These are phyloP conservation scores for Globisporangium cederbergense DNA, from an alignment of 352 stramenopile genomes.

Conservation along the genomic window DNA sequence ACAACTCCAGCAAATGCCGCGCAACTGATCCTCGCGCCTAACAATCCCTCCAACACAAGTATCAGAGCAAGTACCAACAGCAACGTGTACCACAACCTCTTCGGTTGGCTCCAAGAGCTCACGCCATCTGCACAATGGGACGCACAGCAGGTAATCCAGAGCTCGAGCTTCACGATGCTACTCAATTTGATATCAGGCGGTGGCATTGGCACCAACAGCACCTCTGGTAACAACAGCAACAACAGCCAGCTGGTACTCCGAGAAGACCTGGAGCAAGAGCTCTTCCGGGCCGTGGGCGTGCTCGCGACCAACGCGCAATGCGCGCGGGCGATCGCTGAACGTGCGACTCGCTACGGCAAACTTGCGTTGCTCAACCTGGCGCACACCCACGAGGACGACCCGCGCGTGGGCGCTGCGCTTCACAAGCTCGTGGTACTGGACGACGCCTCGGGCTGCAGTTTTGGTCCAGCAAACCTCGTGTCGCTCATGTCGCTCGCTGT, in stretches of 20 bases:
- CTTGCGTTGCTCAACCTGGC: slow-evolving; percentile 65
- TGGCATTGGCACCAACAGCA: slow-evolving; percentile 17
- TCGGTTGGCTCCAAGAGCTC: slow-evolving; percentile 46
- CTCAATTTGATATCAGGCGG: slow-evolving; percentile 45
- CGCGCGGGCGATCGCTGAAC: slow-evolving; percentile 50
- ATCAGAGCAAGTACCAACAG: background rate
- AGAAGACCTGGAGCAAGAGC: slow-evolving; percentile 41
- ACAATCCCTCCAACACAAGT: background rate
- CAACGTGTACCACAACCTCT: slow-evolving; percentile 39
- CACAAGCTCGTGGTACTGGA: slow-evolving; percentile 45
- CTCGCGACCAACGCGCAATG: slow-evolving; percentile 53
- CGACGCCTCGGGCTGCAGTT: slow-evolving; percentile 31
- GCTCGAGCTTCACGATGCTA: slow-evolving; percentile 60
- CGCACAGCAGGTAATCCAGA: slow-evolving; percentile 41
- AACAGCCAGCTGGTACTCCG: slow-evolving; percentile 23
- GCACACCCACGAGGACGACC: slow-evolving; percentile 44
- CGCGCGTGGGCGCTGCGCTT: slow-evolving; percentile 52
- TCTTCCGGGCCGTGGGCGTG: slow-evolving; percentile 45
- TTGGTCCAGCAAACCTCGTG: slow-evolving; percentile 63
- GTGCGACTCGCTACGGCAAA: slow-evolving; percentile 64
- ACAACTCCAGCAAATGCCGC: slow-evolving; percentile 5
- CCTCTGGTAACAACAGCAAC: slow-evolving; percentile 12
- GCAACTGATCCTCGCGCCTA: slow-evolving; percentile 9
- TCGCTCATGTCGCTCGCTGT: slow-evolving; percentile 62
- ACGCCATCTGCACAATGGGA: slow-evolving; percentile 35